Evolutionary conservation across 768 basidiomycete species (phyloP).

Genomic region (Tricholoma furcatifolium): DNA sequence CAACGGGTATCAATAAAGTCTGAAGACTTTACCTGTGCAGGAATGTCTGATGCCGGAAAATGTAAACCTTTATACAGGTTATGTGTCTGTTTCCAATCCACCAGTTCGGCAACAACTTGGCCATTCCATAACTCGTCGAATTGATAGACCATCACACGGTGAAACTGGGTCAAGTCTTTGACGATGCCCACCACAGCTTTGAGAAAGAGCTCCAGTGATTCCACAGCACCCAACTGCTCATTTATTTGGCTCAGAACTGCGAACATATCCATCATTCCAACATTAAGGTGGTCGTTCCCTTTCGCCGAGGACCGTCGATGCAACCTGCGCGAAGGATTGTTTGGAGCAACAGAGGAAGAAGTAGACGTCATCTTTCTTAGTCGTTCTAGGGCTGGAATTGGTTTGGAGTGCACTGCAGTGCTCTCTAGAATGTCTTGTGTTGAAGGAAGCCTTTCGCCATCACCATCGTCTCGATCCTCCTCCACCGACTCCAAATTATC

Average conservation of each 20-base stretch:
- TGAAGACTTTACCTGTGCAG: conserved; percentile 48
- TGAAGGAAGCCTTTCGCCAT: conserved; percentile 40
- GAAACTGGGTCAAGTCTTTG: conserved; percentile 80
- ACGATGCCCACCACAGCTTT: conserved; percentile 70
- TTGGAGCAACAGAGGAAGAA: conserved; percentile 9
- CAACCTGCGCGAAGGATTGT: conserved; percentile 2
- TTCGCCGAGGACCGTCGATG: conserved; percentile 16
- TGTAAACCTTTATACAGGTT: conserved; percentile 73
- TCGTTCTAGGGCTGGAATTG: conserved; percentile 68
- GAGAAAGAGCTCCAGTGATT: conserved; percentile 65
- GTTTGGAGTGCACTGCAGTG: conserved; percentile 66
- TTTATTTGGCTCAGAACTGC: conserved; percentile 78
- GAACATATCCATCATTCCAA: conserved; percentile 79
- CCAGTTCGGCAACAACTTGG: conserved; percentile 73
- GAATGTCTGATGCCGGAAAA: conserved; percentile 70
- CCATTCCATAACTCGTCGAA: conserved; percentile 83
- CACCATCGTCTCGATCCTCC: conserved; percentile 10
- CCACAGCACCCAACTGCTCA: conserved; percentile 69
- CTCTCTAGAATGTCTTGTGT: conserved; percentile 66
- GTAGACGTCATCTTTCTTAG: conserved; percentile 47
- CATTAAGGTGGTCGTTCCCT: conserved; percentile 22
- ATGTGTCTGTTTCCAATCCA: conserved; percentile 73
- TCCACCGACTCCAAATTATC: not conserved
- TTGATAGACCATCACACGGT: conserved; percentile 79
- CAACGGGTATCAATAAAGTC: not conserved